phyloP scores from a whole-genome alignment of 306 rosid species.

The Trifolium repens region DNA sequence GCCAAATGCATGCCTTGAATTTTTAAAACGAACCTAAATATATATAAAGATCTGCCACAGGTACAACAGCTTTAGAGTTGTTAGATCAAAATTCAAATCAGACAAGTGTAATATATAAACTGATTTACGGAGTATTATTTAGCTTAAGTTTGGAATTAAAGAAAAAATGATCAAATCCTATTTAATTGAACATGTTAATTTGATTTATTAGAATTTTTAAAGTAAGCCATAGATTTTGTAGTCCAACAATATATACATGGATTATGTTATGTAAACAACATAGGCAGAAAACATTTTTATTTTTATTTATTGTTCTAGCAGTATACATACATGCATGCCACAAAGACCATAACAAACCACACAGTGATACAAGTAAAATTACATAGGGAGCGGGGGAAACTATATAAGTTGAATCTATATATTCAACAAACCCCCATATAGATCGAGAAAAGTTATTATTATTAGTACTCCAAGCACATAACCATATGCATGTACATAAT shows the following conservation, averaged over 20 bases:
- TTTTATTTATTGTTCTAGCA: constrained; percentile 15
- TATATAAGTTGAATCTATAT: background rate
- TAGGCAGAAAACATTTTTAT: background rate
- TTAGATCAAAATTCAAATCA: too few relatives aligned
- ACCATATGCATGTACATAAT: background rate
- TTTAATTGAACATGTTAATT: too few relatives aligned
- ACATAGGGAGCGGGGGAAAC: background rate
- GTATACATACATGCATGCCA: background rate
- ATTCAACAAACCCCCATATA: constrained; percentile 9
- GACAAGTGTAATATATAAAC: too few relatives aligned
- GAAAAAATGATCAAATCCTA: too few relatives aligned
- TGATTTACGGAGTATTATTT: too few relatives aligned
- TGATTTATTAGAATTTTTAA: too few relatives aligned
- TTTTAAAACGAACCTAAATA: too few relatives aligned
- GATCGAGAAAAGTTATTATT: background rate
- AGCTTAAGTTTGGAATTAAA: too few relatives aligned
- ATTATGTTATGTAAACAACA: background rate
- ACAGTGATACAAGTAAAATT: background rate
- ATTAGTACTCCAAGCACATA: background rate
- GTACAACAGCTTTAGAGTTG: too few relatives aligned
- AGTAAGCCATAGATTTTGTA: background rate
- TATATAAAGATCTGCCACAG: too few relatives aligned
- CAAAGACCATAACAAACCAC: background rate
- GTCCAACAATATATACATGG: background rate
- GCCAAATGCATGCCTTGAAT: too few relatives aligned